Base-by-base conservation (phyloP, 2,329 filamentous ascomycete genomes). In the Dactylonectria estremocensis region DNA sequence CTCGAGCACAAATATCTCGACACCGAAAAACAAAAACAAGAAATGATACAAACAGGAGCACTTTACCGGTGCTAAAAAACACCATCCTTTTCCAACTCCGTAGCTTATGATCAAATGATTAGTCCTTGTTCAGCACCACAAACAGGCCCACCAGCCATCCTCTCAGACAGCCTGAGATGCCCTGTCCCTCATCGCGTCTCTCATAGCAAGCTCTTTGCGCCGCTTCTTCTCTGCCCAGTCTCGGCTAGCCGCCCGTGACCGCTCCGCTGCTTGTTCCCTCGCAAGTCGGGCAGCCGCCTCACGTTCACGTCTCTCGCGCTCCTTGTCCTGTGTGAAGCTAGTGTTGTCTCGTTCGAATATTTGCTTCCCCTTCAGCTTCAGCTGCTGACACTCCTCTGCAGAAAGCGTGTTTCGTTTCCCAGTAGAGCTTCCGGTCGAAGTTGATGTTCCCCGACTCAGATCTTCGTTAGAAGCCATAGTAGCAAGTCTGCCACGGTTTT, bases 221-320 rank as follows among this genome's bases (percentile, higher is more conserved):
- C 83, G 82, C 75, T 88, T 86, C 79, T 86, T 89, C 76, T 90
- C 88, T 11, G 89, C 89, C 89, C 89, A 91, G 72, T 90, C 87
- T 37, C 89, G 85, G 70, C 88, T 88, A 66, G 87, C 84, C 76
- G 84, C 82, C 61, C 89, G 84, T 61, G 88, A 89, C 73, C 87
- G 84, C 78, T 91, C 89, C 10, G 90, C 89, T 24, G 90, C 90
- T 73, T 89, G 83, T 72, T 89, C 86, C 50, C 90, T 83, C 8
- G 89, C 89, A 61, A 82, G 74, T 73, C 86, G 88, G 14, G 89
- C 85, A 43, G 83, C 81, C 54, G 80, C 78, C 72, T 91, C 89
- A 37, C 88, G 84, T 67, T 88, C 86, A 9, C 82, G 83, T 71
- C 82, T 86, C 76, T 89, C 89, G 10, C 83, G 83, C 69, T 88